Conservation (phyloP, 2,329 filamentous ascomycete species). For the Chrysosporium keratinophilum region DNA sequence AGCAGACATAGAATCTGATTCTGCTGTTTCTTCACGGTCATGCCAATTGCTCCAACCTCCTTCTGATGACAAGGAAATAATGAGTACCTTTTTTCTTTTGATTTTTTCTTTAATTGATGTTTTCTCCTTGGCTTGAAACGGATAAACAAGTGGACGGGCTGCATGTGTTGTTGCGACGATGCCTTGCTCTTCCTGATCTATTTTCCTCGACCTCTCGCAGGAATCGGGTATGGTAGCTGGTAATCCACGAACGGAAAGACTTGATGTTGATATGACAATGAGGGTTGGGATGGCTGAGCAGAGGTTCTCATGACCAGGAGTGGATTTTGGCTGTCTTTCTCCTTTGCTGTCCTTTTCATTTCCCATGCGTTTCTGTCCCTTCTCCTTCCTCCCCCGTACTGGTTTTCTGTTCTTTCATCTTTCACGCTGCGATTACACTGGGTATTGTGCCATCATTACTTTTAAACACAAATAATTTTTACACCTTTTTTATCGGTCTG, state of each 20-base stretch:
- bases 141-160: neutral
- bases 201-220: neutral
- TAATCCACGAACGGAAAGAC: constrained; percentile 5
- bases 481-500: neutral
- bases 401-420: neutral
- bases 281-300: constrained; percentile 2
- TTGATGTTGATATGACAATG: constrained; percentile 11
- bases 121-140: neutral
- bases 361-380: neutral
- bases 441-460: too few species aligned
- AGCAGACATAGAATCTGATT: constrained; percentile 12
- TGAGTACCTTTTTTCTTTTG: constrained; percentile 17
- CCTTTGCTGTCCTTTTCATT: neutral
- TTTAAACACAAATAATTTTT: too few species aligned
- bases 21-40: constrained; percentile 16
- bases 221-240: neutral
- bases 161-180: neutral
- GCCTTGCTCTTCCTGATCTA: neutral
- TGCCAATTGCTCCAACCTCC: constrained; percentile 9
- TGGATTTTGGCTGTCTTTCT: constrained; percentile 16
- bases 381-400: neutral
- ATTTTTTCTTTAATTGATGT: constrained; percentile 9
- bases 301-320: constrained; percentile 18
- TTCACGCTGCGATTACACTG: too few species aligned
- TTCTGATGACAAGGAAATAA: constrained; percentile 7